Conservation (phyloP, 1,139 yeast genomes). For the Saccharomyces hybrid region DNA sequence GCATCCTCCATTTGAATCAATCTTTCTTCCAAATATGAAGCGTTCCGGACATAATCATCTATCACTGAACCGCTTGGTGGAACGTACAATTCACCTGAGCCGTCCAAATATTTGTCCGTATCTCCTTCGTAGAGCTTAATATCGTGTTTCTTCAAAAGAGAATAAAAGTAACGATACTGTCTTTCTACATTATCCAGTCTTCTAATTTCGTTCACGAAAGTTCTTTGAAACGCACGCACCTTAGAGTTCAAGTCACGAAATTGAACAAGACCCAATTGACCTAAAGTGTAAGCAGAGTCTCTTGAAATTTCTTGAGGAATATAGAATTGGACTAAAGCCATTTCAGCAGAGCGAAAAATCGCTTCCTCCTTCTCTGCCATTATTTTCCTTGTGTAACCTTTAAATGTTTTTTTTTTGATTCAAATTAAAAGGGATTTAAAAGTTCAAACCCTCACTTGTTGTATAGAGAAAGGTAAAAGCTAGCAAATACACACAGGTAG, state of each 20-base stretch:
- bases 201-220: conserved; percentile 77
- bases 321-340: conserved; percentile 86
- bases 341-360: conserved; percentile 85
- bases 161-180: conserved; percentile 40
- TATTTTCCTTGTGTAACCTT: not conserved
- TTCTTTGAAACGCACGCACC: conserved; percentile 76
- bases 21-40: conserved; percentile 54
- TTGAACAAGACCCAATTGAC: conserved; percentile 76
- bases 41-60: conserved; percentile 65
- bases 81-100: conserved; percentile 7
- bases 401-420: not conserved
- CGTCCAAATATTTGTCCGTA: conserved; percentile 6
- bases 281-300: conserved; percentile 75
- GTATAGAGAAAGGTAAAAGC: not conserved
- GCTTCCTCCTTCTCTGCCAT: conserved; percentile 46
- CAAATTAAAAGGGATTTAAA: not conserved
- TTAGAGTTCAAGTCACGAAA: conserved; percentile 81
- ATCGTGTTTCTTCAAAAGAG: conserved; percentile 42
- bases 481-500: not conserved
- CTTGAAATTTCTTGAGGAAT: conserved; percentile 88
- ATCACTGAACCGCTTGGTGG: conserved; percentile 55
- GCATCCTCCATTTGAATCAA: conserved; percentile 50
- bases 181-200: conserved; percentile 56
- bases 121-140: conserved; percentile 43
- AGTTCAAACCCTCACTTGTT: not conserved